Conservation (phyloP, 306 rosid species). For the Cicer cuneatum region DNA sequence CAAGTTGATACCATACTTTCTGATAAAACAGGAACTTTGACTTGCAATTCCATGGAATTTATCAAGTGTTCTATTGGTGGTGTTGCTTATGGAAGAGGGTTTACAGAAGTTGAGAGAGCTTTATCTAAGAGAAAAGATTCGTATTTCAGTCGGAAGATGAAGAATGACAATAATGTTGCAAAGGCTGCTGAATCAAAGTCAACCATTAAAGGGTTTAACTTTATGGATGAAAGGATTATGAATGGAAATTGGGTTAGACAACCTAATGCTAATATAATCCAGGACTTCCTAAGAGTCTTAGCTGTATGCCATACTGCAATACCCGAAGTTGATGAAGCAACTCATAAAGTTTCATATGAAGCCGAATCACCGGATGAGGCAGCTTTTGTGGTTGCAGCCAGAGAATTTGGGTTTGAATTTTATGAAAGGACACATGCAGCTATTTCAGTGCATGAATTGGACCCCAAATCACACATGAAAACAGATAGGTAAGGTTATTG, state of each 20-base stretch:
- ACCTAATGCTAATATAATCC: constrained; percentile 71
- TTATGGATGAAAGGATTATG: constrained; percentile 85
- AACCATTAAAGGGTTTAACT: constrained; percentile 81
- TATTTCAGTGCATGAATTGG: constrained; percentile 69
- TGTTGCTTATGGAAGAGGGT: constrained; percentile 76
- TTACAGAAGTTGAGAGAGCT: constrained; percentile 97
- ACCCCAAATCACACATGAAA: constrained; percentile 54
- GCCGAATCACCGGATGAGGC: constrained; percentile 99
- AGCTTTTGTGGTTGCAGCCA: constrained; percentile 96
- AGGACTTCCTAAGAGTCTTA: constrained; percentile 67
- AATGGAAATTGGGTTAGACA: constrained; percentile 78
- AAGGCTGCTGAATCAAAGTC: constrained; percentile 52
- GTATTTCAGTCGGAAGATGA: constrained; percentile 40
- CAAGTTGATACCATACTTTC: constrained; percentile 98
- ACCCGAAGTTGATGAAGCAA: constrained; percentile 87
- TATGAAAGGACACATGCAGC: constrained; percentile 71
- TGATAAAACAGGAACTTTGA: constrained; percentile 95
- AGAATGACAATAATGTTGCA: constrained; percentile 46
- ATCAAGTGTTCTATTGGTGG: constrained; percentile 97
- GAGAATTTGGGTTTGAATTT: constrained; percentile 95
- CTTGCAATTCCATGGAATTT: constrained; percentile 98
- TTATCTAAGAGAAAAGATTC: constrained; percentile 65
- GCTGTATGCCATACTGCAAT: constrained; percentile 94
- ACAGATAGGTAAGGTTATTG: constrained; percentile 62
- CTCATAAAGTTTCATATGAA: constrained; percentile 82